Base-by-base conservation (phyloP, 768 basidiomycete genomes). In the Rhizopogon sp. region DNA sequence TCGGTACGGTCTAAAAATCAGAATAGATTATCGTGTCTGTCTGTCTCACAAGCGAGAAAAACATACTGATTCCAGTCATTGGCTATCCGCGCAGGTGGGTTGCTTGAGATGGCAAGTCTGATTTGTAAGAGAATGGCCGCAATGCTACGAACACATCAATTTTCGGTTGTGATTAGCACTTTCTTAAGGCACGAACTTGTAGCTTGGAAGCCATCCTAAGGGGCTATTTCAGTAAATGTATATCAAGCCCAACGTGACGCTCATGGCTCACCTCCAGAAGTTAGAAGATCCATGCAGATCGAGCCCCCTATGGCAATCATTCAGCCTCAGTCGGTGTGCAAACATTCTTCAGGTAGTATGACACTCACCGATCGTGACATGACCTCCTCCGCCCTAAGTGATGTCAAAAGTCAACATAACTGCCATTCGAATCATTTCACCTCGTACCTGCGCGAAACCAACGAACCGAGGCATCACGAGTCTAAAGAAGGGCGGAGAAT, bases 401-500 rank as follows among this genome's bases (percentile, higher is more conserved):
- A 50, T 16, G 33, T 5, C 55, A 9, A 37, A 43, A 10, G 20
- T 60, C 17, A 53, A 52, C 44, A 46, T 25, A 45, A 4, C 1
- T 20, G 3, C 8, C 2, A 14, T 37, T 11, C 4, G 22, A 39
- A 46, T 13, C 8, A 35, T 43, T 22, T 22, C 14, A 52, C 16
- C n/a, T 44, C 45, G 22, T 33, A 71, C 66, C 43, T 82, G 76
- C 39, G 79, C 77, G 63, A 89, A 90, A 0, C 85, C 84, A 37
- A 87, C 64, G 69, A 89, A 86, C 25, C 88, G 78, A 0, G 88
- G 88, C 25, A 82, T 83, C 22, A 90, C 76, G 33, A 89, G 82
- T 54, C 88, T 79, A 70, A 90, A 88, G 72, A 87, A 89, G 0
- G 89, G 88, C 1, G 87, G 89, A 8, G 81, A 75, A 60, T 82